phyloP scores from a whole-genome alignment of 768 basidiomycete genomes.

The Paxillus involutus region DNA sequence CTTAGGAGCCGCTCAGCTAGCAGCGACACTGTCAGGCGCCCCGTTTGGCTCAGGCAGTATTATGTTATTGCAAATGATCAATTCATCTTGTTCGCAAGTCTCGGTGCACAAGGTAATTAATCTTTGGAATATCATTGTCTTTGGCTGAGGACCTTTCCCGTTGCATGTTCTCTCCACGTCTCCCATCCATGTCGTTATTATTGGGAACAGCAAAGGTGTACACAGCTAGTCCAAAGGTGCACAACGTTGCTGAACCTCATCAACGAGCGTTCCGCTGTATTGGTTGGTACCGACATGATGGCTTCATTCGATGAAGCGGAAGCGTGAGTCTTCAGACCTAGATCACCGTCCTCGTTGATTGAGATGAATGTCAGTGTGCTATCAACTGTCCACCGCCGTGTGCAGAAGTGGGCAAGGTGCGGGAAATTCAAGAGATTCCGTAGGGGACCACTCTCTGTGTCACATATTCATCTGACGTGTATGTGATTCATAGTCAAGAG shows the following conservation, averaged over 20 bases:
- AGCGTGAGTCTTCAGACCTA: slow-evolving; percentile 33
- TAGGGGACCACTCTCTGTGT: slow-evolving; percentile 21
- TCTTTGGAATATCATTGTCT: not conserved
- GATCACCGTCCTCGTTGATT: not conserved
- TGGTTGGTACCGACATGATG: slow-evolving; percentile 42
- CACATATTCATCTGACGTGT: slow-evolving; percentile 4
- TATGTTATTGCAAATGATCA: slow-evolving; percentile 43
- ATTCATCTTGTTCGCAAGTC: slow-evolving; percentile 45
- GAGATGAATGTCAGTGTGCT: slow-evolving; percentile 36
- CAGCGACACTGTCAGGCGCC: slow-evolving; percentile 43
- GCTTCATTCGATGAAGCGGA: slow-evolving; percentile 43
- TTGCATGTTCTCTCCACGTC: not conserved
- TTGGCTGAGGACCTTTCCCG: slow-evolving; percentile 1
- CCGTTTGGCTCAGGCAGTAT: slow-evolving; percentile 48
- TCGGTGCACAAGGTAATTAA: slow-evolving; percentile 46
- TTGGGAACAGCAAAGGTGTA: slow-evolving; percentile 38
- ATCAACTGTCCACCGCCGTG: slow-evolving; percentile 36
- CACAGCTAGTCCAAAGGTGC: slow-evolving; percentile 44
- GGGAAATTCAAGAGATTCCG: slow-evolving; percentile 39
- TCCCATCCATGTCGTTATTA: not conserved
- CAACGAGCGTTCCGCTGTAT: slow-evolving; percentile 36
- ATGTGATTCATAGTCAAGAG: slow-evolving; percentile 37
- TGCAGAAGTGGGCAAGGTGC: slow-evolving; percentile 40
- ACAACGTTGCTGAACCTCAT: slow-evolving; percentile 38
- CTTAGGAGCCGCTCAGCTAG: slow-evolving; percentile 38